phyloP scores from a whole-genome alignment of 2,329 filamentous ascomycete species.

The Aspergillus ustus region DNA sequence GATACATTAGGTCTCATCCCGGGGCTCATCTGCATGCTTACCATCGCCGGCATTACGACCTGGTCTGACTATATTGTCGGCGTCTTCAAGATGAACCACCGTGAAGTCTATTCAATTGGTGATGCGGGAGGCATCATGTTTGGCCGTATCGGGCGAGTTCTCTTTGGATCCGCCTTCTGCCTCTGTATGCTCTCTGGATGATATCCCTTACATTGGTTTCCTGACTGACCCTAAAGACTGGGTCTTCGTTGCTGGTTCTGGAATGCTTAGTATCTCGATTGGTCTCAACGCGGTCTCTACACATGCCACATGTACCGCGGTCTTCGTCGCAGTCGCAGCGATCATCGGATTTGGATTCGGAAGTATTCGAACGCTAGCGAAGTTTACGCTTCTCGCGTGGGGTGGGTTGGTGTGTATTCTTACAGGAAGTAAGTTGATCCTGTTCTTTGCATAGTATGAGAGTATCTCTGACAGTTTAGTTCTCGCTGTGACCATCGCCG shows the following conservation, averaged over 20 bases:
- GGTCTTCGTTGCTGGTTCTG: conserved; percentile 47
- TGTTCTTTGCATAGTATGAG: neutral
- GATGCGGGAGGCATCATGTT: conserved; percentile 60
- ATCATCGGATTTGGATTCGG: conserved; percentile 27
- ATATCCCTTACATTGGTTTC: neutral
- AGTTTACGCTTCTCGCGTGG: conserved; percentile 42
- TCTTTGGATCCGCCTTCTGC: conserved; percentile 40
- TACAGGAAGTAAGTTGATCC: conserved; percentile 21
- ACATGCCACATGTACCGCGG: conserved; percentile 37
- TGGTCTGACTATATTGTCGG: conserved; percentile 57
- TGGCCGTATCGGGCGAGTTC: conserved; percentile 56
- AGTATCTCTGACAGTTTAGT: conserved; percentile 17
- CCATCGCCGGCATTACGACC: conserved; percentile 50
- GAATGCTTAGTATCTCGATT: conserved; percentile 47
- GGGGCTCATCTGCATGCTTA: conserved; percentile 49
- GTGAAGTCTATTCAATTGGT: conserved; percentile 62
- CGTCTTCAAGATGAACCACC: conserved; percentile 58
- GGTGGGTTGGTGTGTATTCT: conserved; percentile 31
- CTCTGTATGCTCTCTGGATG: conserved; percentile 19
- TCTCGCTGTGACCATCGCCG: conserved; percentile 30
- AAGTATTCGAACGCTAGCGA: conserved; percentile 42
- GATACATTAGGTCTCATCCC: conserved; percentile 54
- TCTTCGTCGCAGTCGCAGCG: conserved; percentile 27
- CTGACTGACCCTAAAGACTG: conserved; percentile 22
- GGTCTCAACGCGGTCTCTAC: conserved; percentile 45